Percentiles rank a stretch among this genome's conserved stretches.
Evolutionary conservation across 2,329 filamentous ascomycete genomes (phyloP).

Genomic region (Lachnellula hyalina): DNA sequence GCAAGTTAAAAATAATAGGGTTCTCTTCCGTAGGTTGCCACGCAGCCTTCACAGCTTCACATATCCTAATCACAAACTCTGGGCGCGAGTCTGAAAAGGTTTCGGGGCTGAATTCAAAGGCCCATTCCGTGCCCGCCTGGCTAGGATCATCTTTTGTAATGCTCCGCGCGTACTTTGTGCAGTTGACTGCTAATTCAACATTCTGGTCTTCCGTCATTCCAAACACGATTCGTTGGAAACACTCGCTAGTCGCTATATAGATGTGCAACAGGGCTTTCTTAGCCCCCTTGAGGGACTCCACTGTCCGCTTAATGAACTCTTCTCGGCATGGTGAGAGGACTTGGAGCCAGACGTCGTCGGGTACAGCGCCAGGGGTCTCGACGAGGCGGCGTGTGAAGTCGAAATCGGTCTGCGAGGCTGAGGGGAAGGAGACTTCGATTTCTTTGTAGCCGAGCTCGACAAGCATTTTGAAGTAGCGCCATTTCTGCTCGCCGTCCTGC

Average conservation of each 20-base stretch:
- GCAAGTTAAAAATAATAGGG: conserved; percentile 93
- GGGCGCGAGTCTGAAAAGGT: conserved; percentile 86
- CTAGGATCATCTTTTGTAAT: conserved; percentile 76
- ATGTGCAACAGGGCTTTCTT: conserved; percentile 95
- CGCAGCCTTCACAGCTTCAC: conserved; percentile 87
- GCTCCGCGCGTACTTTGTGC: conserved; percentile 75
- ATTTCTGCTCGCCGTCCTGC: conserved; percentile 69
- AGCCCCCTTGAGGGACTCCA: conserved; percentile 80
- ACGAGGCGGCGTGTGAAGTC: conserved; percentile 87
- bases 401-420: conserved; percentile 90
- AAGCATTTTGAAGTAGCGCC: conserved; percentile 91
- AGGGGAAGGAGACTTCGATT: conserved; percentile 94
- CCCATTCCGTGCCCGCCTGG: conserved; percentile 59
- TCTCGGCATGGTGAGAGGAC: conserved; percentile 88
- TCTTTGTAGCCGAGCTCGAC: conserved; percentile 92
- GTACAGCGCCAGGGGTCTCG: conserved; percentile 75
- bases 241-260: conserved; percentile 93
- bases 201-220: conserved; percentile 78
- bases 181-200: conserved; percentile 66
- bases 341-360: conserved; percentile 87
- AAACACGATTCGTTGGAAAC: conserved; percentile 90
- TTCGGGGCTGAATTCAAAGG: conserved; percentile 80
- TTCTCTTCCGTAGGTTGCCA: conserved; percentile 78
- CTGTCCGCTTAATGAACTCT: conserved; percentile 83
- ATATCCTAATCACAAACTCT: conserved; percentile 77